A percentile compares a stretch with the other conserved stretches of the same genome.
Conservation (phyloP, 768 basidiomycete genomes). For the Amanita brunnescens region DNA sequence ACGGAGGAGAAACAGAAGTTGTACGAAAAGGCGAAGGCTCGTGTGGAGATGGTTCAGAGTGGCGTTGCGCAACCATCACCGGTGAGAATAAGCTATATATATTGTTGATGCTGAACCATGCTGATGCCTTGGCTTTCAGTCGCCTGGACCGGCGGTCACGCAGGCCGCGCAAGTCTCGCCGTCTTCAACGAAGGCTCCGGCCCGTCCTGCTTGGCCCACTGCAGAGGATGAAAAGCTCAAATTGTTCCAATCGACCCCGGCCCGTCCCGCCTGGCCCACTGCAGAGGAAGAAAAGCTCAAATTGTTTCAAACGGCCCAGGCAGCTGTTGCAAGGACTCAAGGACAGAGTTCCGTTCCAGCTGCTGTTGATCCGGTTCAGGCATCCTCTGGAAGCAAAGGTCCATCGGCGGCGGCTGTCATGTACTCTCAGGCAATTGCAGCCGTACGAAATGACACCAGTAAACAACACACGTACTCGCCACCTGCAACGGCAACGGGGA, state of each 20-base stretch:
- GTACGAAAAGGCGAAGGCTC: slow-evolving; percentile 54
- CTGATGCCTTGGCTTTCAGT: too few relatives aligned
- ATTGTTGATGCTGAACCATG: too few relatives aligned
- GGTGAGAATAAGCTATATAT: slow-evolving; percentile 17
- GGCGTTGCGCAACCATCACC: slow-evolving; percentile 23
- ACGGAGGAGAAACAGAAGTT: slow-evolving; percentile 60
- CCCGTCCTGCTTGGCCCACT: slow-evolving; percentile 40
- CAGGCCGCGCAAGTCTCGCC: slow-evolving; percentile 12
- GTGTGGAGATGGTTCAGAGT: slow-evolving; percentile 49
- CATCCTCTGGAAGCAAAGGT: slow-evolving; percentile 14
- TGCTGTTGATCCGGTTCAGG: slow-evolving; percentile 13
- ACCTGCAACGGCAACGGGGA: background rate
- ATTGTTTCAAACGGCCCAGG: slow-evolving; percentile 54
- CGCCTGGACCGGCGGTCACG: slow-evolving; percentile 9
- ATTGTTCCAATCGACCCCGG: slow-evolving; percentile 46
- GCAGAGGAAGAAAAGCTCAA: slow-evolving; percentile 72
- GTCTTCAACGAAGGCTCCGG: slow-evolving; percentile 11
- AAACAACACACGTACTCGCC: slow-evolving; percentile 10
- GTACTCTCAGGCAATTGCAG: slow-evolving; percentile 26
- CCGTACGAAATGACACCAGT: slow-evolving; percentile 17
- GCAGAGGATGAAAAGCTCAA: slow-evolving; percentile 72
- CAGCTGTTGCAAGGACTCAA: slow-evolving; percentile 52
- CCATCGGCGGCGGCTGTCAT: slow-evolving; percentile 17
- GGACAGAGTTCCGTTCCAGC: slow-evolving; percentile 19
- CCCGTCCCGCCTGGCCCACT: slow-evolving; percentile 41